Evolutionary conservation across 2,329 filamentous ascomycete species (phyloP), one percentile per base, ranked within the genome.

Genomic region (Thyridium curvatum): DNA sequence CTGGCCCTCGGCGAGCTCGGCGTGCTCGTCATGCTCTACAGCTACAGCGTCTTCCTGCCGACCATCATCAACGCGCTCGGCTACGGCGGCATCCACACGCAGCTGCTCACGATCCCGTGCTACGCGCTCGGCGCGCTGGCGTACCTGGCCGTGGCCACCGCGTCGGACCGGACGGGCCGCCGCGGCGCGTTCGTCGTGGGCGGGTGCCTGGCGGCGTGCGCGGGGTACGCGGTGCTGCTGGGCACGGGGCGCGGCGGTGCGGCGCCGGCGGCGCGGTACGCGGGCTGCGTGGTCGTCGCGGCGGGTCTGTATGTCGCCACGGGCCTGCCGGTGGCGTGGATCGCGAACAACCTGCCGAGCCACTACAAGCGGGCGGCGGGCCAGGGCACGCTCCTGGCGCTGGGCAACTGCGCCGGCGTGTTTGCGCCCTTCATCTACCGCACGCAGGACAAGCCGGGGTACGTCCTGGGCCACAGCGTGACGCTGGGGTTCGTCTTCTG

Each of bases 221-320:
- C 77, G 3, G 79, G 79, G 0, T 83, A 83, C 40, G 71, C 65
- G 1, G 67, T 84, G 39, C 56, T 84, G 32, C 70, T 84, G 32
- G 67, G 72, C 7, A 63, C 66, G 4, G 62, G 21, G 6, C 21
- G 21, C 2, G 69, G 69, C 2, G 71, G 73, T 1, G 73, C 66
- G 1, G 76, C 76, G 1, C 75, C 77, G 44, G 73, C 66, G 1
- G 76, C 76, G 1, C 75, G 77, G 44, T 85, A 82, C 44, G 75
- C 79, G 0, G 58, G 78, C 2, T 88, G 84, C 44, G 84, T 89
- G 56, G 62, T 91, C n/a, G 76, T 89, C 1, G 84, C 85, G 0
- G 71, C 79, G 43, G 86, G 85, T 0, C 55, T 91, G 3, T 91
- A 90, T 48, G 65, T 76, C 17, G 58, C 72, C 3, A 72, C 77